These are phyloP conservation scores for Microbotryum scabiosae DNA, from an alignment of 1,284 basidiomycete species.

Conservation along the genomic window DNA sequence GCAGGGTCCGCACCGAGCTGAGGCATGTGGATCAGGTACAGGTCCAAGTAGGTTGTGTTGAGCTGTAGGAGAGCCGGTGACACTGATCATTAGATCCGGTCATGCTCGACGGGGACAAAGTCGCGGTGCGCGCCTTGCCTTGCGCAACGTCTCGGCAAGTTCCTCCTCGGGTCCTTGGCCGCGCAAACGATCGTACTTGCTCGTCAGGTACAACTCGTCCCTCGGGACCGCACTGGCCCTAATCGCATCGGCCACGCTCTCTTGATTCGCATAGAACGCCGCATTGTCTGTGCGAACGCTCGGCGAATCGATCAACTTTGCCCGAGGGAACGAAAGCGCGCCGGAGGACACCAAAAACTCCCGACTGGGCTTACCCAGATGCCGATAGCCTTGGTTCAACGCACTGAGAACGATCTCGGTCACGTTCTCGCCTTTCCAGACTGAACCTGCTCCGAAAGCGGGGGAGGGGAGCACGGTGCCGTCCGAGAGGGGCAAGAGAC, in stretches of 20 bases:
- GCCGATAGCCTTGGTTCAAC: slow-evolving; percentile 9
- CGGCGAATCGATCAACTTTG: background rate
- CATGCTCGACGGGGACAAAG: too few species aligned
- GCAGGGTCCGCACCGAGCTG: background rate
- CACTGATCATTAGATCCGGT: too few species aligned
- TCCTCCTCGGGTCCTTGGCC: background rate
- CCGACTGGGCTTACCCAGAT: slow-evolving; percentile 13
- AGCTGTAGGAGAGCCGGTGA: slow-evolving; percentile 6
- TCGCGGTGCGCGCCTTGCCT: background rate
- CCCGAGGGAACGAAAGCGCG: too few species aligned
- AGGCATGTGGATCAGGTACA: slow-evolving; percentile 19
- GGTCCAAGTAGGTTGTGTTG: slow-evolving; percentile 10
- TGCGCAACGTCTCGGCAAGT: background rate
- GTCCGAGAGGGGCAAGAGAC: slow-evolving; percentile 16
- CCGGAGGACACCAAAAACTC: too few species aligned
- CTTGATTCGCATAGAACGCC: slow-evolving; percentile 11
- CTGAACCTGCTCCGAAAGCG: slow-evolving; percentile 15
- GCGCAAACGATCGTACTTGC: slow-evolving; percentile 37
- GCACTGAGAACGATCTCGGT: slow-evolving; percentile 8
- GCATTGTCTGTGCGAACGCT: slow-evolving; percentile 4
- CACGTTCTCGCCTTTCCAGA: slow-evolving; percentile 6
- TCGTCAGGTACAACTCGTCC: slow-evolving; percentile 42
- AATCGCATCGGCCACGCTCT: slow-evolving; percentile 14
- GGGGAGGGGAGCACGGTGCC: slow-evolving; percentile 16
- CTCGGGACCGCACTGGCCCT: slow-evolving; percentile 3